Base-by-base conservation (phyloP, 2,329 filamentous ascomycete species). In the Hypoxylon sp. region DNA sequence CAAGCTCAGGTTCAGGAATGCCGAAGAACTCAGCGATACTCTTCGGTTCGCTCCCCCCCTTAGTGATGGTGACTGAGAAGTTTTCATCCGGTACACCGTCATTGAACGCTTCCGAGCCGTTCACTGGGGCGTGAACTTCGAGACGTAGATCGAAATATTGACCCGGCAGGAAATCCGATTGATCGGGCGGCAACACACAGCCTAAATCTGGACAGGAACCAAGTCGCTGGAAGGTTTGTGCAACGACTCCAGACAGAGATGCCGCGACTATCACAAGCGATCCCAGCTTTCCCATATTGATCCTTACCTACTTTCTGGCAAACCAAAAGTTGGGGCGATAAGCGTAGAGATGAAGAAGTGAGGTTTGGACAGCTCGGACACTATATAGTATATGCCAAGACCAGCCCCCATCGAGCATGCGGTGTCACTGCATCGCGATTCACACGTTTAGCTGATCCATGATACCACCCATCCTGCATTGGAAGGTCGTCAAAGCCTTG, bases 91-190 rank as follows among this genome's bases (percentile, higher is more conserved):
- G 90, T 72, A 88, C 85, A 66, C 88, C 88, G 63, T 87, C 81
- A 72, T 89, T 87, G 68, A 89, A 92, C n/a, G 90, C 90, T 80
- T 96, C 92, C 39, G 91, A 92, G 71, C 93, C 93, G 79, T 96
- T 96, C 77, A 91, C 85, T 5, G 92, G 92, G 9, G 92, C 92
- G 77, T 95, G 92, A 31, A 96, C 88, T 79, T 96, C 93, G 66
- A 95, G 87, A 66, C 93, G 90, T 70, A 97, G 90, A 78, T 96
- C 93, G 76, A 96, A 96, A 78, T 88, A 91, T 81, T 96, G 93
- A 11, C 93, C 93, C 4, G 93, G 90, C 1, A 97, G 86, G 81
- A 96, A 96, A 75, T 96, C 93, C 71, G 91, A 90, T 82, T 88
- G 86, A 71, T 90, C 87, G 1, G 88, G 88, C 13, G 88, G 88